A percentile compares a stretch with the other conserved stretches of the same genome.
Evolutionary conservation across 768 basidiomycete genomes (phyloP).

Genomic region (Zangia roseola): DNA sequence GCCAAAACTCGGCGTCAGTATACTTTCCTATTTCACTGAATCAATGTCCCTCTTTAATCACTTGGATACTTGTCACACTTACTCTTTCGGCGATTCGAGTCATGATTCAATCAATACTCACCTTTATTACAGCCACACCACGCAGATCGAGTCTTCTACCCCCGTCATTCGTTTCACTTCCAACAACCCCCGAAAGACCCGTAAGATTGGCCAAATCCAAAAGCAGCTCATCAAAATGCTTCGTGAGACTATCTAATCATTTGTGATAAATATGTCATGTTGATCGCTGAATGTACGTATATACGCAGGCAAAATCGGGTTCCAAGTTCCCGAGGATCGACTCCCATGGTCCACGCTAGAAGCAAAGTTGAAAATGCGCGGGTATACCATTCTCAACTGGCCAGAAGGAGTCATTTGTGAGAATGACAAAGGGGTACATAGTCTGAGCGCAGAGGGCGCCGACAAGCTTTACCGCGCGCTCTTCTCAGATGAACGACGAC

Average conservation of each 20-base stretch:
- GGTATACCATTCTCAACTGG: not conserved
- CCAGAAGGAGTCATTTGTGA: not conserved
- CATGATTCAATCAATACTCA: no score
- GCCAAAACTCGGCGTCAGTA: no score
- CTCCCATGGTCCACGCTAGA: slow-evolving; percentile 3
- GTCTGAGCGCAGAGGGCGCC: not conserved
- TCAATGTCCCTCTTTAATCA: no score
- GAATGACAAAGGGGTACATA: not conserved
- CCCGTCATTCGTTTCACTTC: not conserved
- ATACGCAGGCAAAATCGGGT: not conserved
- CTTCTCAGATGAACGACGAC: not conserved
- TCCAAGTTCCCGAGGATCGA: not conserved
- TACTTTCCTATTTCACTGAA: no score
- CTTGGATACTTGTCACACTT: no score
- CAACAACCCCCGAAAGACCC: not conserved
- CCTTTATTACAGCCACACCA: not conserved
- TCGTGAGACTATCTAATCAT: slow-evolving; percentile 9
- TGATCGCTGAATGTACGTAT: not conserved
- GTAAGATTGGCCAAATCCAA: slow-evolving; percentile 3
- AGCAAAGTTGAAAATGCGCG: not conserved
- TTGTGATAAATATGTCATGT: not conserved
- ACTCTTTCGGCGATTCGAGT: no score
- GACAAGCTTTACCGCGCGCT: not conserved
- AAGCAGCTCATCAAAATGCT: slow-evolving; percentile 5
- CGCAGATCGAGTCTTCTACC: not conserved